Conservation (phyloP, 768 basidiomycete species). For the Amanita brunnescens region DNA sequence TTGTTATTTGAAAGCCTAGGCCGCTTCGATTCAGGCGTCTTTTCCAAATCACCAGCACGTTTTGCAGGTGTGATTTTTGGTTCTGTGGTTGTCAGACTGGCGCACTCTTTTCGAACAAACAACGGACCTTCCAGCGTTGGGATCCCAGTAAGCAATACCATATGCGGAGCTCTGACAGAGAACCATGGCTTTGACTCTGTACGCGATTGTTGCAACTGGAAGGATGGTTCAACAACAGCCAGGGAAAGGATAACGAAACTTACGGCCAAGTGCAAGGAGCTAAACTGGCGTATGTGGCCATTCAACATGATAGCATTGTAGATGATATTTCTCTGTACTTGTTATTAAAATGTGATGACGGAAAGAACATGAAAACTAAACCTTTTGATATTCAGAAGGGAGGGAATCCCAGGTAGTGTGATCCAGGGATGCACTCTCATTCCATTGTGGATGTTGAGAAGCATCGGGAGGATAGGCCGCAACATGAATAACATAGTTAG, state of each 20-base stretch:
- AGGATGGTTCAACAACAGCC: neutral
- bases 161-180: slow-evolving; percentile 34
- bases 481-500: slow-evolving; percentile 50
- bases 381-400: slow-evolving; percentile 55
- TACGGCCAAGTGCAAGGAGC: slow-evolving; percentile 44
- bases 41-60: slow-evolving; percentile 34
- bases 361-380: slow-evolving; percentile 14
- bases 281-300: slow-evolving; percentile 35
- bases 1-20: slow-evolving; percentile 22
- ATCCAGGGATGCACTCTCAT: slow-evolving; percentile 39
- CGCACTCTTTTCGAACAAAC: neutral
- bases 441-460: slow-evolving; percentile 46
- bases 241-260: slow-evolving; percentile 12
- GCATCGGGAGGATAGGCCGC: slow-evolving; percentile 49
- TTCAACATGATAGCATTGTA: slow-evolving; percentile 42
- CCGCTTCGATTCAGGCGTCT: slow-evolving; percentile 40
- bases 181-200: slow-evolving; percentile 47
- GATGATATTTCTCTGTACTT: slow-evolving; percentile 47
- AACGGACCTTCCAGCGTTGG: slow-evolving; percentile 22
- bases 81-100: neutral
- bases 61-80: slow-evolving; percentile 24
- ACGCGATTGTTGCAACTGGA: slow-evolving; percentile 12
- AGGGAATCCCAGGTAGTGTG: slow-evolving; percentile 50
- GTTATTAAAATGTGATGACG: neutral
- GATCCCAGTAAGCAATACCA: slow-evolving; percentile 40